Conservation (phyloP, 192 early-diverging fungal species). For the Gaertneriomyces semiglobifer region DNA sequence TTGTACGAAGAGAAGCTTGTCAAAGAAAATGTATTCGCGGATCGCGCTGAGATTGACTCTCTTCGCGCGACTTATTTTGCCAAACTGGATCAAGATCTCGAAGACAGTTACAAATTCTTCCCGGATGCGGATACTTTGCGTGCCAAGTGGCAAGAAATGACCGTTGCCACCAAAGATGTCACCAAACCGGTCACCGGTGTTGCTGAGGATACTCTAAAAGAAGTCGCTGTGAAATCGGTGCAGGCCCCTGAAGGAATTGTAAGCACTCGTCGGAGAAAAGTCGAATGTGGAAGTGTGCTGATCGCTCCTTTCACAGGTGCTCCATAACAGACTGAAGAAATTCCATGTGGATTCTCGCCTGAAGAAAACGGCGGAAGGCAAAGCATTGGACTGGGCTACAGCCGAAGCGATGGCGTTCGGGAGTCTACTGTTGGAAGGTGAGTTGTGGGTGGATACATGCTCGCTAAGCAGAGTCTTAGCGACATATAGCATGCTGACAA, state of each 20-base stretch:
- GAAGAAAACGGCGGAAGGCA: conserved; percentile 64
- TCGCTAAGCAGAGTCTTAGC: background rate
- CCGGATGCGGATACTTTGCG: conserved; percentile 58
- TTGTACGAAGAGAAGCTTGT: conserved; percentile 79
- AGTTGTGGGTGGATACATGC: background rate
- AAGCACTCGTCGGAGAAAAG: conserved; percentile 14
- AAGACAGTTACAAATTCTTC: conserved; percentile 56
- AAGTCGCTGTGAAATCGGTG: conserved; percentile 80
- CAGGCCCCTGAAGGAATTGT: conserved; percentile 60
- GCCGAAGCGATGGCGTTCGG: conserved; percentile 91
- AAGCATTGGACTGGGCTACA: conserved; percentile 89
- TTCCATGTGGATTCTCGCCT: conserved; percentile 86
- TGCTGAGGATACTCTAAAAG: conserved; percentile 51
- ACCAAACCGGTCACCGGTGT: conserved; percentile 52
- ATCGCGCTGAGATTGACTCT: conserved; percentile 44
- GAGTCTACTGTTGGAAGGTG: conserved; percentile 69
- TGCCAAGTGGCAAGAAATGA: conserved; percentile 79
- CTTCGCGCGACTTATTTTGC: conserved; percentile 60
- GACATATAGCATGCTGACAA: background rate
- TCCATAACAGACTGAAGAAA: conserved; percentile 80
- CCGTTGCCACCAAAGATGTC: conserved; percentile 57
- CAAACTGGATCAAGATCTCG: conserved; percentile 57
- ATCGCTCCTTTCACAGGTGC: conserved; percentile 12
- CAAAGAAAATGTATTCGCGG: conserved; percentile 21
- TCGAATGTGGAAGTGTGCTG: background rate